Evolutionary conservation across 768 basidiomycete species (phyloP).

Genomic region (Podaxis sp.): DNA sequence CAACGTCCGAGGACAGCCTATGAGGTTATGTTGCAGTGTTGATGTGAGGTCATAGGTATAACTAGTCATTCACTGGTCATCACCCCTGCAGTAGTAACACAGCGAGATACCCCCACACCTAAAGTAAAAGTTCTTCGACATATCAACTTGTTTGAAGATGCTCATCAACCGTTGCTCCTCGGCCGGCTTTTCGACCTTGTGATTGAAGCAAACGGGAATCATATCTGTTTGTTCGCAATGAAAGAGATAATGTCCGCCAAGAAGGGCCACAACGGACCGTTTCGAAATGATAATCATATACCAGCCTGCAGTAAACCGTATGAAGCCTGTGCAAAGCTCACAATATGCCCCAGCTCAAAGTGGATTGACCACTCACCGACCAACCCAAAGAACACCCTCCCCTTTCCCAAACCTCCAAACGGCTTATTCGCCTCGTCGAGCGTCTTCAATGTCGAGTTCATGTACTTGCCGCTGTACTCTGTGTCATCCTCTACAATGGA

Average conservation of each 20-base stretch:
- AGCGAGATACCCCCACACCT: slow-evolving; percentile 43
- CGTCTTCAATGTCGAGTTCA: slow-evolving; percentile 91
- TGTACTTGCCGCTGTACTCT: slow-evolving; percentile 84
- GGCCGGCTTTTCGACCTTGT: slow-evolving; percentile 80
- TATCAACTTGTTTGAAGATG: slow-evolving; percentile 93
- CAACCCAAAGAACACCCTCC: slow-evolving; percentile 75
- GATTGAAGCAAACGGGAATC: slow-evolving; percentile 69
- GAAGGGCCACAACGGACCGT: slow-evolving; percentile 85
- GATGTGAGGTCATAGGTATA: slow-evolving; percentile 97
- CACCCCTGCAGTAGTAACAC: not conserved
- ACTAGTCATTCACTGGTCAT: slow-evolving; percentile 33
- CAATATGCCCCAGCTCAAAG: not conserved
- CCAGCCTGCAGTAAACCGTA: slow-evolving; percentile 93
- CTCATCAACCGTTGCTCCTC: slow-evolving; percentile 88
- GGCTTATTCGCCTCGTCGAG: slow-evolving; percentile 91
- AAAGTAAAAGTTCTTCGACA: slow-evolving; percentile 99
- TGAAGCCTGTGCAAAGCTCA: slow-evolving; percentile 59
- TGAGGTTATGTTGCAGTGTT: slow-evolving; percentile 90
- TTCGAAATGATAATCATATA: slow-evolving; percentile 91
- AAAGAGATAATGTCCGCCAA: slow-evolving; percentile 95
- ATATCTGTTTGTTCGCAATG: slow-evolving; percentile 93
- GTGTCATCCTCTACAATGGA: slow-evolving; percentile 82
- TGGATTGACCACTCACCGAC: slow-evolving; percentile 46
- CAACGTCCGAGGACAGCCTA: slow-evolving; percentile 43
- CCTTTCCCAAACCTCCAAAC: slow-evolving; percentile 82